Evolutionary conservation across 2,329 filamentous ascomycete genomes (phyloP).

Genomic region (Onygenales sp.): DNA sequence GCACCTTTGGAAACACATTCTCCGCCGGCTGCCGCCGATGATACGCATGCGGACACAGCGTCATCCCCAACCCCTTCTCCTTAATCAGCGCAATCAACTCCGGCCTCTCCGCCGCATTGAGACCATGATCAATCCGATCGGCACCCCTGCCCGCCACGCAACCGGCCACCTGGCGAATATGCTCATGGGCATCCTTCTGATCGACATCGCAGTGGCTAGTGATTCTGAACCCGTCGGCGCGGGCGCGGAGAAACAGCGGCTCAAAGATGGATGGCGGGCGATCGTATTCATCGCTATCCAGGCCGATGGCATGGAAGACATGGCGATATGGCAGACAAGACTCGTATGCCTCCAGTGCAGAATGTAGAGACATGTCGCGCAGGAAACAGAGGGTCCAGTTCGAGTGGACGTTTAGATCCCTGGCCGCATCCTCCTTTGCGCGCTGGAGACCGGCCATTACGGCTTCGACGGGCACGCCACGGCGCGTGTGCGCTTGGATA

Average conservation of each 20-base stretch:
- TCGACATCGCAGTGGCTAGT: slow-evolving; percentile 46
- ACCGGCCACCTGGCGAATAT: slow-evolving; percentile 31
- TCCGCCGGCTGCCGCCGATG: no score
- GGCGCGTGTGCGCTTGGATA: slow-evolving; percentile 32
- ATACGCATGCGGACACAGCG: no score
- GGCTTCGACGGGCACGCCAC: slow-evolving; percentile 22
- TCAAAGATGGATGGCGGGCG: slow-evolving; percentile 39
- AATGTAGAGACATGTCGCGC: no score
- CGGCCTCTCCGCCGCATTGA: no score
- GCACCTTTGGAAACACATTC: slow-evolving; percentile 25
- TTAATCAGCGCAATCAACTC: no score
- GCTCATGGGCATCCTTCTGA: slow-evolving; percentile 38
- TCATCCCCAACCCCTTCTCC: no score
- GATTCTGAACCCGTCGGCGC: slow-evolving; percentile 33
- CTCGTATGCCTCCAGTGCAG: slow-evolving; percentile 18
- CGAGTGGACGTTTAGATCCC: no score
- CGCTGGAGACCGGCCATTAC: slow-evolving; percentile 29
- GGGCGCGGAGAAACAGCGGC: slow-evolving; percentile 27
- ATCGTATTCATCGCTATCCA: slow-evolving; percentile 40
- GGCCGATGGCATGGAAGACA: slow-evolving; percentile 38
- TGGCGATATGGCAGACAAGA: slow-evolving; percentile 33
- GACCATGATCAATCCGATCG: no score
- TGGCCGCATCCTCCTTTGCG: slow-evolving; percentile 22
- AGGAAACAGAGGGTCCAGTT: no score
- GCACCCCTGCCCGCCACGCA: slow-evolving; percentile 23